phyloP scores from a whole-genome alignment of 768 basidiomycete species.

The Candolleomyces efflorescens region DNA sequence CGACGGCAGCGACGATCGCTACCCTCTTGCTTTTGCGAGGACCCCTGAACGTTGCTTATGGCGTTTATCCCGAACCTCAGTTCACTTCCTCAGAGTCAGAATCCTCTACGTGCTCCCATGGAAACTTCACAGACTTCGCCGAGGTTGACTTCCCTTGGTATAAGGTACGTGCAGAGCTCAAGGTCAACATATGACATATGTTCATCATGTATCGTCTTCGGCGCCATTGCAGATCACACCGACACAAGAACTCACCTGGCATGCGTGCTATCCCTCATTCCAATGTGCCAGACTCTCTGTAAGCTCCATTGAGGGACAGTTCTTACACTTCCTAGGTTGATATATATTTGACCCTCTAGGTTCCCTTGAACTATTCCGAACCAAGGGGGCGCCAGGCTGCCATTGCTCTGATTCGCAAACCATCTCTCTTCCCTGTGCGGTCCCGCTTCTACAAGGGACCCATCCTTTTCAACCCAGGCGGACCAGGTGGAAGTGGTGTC shows the following conservation, averaged over 20 bases:
- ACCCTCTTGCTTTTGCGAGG: too few species aligned
- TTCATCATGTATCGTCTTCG: too few species aligned
- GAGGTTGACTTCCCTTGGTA: too few species aligned
- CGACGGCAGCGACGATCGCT: too few species aligned
- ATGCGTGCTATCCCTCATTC: conserved; percentile 7
- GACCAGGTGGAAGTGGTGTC: conserved; percentile 44
- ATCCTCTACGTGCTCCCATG: too few species aligned
- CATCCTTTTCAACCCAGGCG: conserved; percentile 44
- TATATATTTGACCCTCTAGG: conserved; percentile 20
- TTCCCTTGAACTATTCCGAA: conserved; percentile 42
- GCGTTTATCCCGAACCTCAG: too few species aligned
- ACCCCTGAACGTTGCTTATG: too few species aligned
- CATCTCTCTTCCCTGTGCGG: conserved; percentile 23
- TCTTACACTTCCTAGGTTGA: not conserved
- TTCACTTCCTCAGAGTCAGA: too few species aligned
- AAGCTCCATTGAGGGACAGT: not conserved
- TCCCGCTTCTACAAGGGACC: conserved; percentile 37
- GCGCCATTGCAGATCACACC: conserved; percentile 8
- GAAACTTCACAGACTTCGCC: too few species aligned
- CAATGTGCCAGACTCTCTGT: conserved; percentile 14
- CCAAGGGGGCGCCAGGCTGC: conserved; percentile 32
- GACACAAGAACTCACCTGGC: conserved; percentile 10
- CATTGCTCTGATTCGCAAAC: conserved; percentile 40
- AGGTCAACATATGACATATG: too few species aligned
- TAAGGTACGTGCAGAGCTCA: too few species aligned